Conservation (phyloP, 73 alveolate species). For the Paramecium tetraurelia region DNA sequence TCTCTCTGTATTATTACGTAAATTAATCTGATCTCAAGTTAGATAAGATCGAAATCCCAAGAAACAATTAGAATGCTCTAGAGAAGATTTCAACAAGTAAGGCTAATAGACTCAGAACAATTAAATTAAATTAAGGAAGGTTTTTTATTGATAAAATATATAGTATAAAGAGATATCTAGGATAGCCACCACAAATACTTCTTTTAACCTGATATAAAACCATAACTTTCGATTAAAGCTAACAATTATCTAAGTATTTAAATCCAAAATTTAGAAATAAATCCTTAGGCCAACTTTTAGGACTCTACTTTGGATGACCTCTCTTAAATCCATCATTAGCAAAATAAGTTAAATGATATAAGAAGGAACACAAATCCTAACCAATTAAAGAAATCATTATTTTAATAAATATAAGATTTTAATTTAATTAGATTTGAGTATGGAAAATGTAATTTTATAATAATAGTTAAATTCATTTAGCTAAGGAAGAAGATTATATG, state of each 20-base stretch:
- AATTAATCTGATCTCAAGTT: not conserved
- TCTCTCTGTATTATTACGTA: not conserved
- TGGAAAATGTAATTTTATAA: not conserved
- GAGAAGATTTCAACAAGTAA: not conserved
- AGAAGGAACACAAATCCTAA: not conserved
- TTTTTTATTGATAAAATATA: not conserved
- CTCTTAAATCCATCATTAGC: not conserved
- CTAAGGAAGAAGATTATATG: constrained; percentile 2
- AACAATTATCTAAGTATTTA: not conserved
- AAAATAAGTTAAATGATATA: not conserved
- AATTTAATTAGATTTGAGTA: not conserved
- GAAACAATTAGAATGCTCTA: not conserved
- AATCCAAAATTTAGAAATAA: not conserved
- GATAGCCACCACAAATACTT: not conserved
- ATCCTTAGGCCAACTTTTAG: not conserved
- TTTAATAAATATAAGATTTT: not conserved
- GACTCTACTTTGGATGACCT: not conserved
- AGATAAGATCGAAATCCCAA: not conserved
- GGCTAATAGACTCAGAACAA: not conserved
- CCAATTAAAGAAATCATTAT: not conserved
- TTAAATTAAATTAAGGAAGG: not conserved
- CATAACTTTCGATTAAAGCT: not conserved
- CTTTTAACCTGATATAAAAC: not conserved
- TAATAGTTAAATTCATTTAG: not conserved
- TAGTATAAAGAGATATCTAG: not conserved